Percentiles rank a stretch among this genome's conserved stretches.
These are phyloP conservation scores for Penicillium sp. DNA, from an alignment of 2,329 filamentous ascomycete genomes.

Conservation along the genomic window DNA sequence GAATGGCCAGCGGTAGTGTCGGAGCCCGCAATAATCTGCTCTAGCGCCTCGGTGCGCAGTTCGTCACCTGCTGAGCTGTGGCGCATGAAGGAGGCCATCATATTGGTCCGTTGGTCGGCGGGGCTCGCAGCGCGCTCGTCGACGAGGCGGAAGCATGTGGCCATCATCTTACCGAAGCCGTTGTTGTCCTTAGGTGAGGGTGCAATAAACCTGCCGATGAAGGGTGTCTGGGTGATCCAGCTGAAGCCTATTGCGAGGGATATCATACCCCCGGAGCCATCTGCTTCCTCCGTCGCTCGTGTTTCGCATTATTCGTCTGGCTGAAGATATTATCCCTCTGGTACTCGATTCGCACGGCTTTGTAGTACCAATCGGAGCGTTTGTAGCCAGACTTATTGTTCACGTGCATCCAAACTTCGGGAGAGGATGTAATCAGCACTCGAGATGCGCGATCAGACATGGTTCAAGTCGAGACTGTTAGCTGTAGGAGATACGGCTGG, in stretches of 20 bases:
- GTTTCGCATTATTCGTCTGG: slow-evolving; percentile 16
- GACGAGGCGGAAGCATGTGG: slow-evolving; percentile 15
- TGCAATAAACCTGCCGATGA: slow-evolving; percentile 16
- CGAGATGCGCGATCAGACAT: slow-evolving; percentile 16
- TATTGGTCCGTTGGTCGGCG: slow-evolving; percentile 19
- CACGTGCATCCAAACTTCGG: slow-evolving; percentile 18
- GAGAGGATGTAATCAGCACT: slow-evolving; percentile 16
- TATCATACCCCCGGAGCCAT: slow-evolving; percentile 19
- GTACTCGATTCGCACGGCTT: slow-evolving; percentile 14
- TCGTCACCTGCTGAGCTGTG: slow-evolving; percentile 21
- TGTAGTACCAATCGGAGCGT: slow-evolving; percentile 18
- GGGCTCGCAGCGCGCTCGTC: slow-evolving; percentile 19
- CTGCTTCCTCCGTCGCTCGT: slow-evolving; percentile 16
- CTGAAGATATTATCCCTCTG: slow-evolving; percentile 18
- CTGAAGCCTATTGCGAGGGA: slow-evolving; percentile 15
- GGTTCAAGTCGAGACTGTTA: not conserved
- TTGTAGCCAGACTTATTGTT: slow-evolving; percentile 19
- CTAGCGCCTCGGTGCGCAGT: slow-evolving; percentile 15
- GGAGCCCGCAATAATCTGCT: slow-evolving; percentile 19
- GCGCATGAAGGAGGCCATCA: slow-evolving; percentile 29
- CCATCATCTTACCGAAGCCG: slow-evolving; percentile 24
- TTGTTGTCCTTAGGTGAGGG: slow-evolving; percentile 20
- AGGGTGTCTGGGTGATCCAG: slow-evolving; percentile 14
- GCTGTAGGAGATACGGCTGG: not conserved
- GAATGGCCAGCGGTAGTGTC: slow-evolving; percentile 20